These are phyloP conservation scores for Biscogniauxia sp. DNA, from an alignment of 2,329 filamentous ascomycete genomes.

Conservation along the genomic window DNA sequence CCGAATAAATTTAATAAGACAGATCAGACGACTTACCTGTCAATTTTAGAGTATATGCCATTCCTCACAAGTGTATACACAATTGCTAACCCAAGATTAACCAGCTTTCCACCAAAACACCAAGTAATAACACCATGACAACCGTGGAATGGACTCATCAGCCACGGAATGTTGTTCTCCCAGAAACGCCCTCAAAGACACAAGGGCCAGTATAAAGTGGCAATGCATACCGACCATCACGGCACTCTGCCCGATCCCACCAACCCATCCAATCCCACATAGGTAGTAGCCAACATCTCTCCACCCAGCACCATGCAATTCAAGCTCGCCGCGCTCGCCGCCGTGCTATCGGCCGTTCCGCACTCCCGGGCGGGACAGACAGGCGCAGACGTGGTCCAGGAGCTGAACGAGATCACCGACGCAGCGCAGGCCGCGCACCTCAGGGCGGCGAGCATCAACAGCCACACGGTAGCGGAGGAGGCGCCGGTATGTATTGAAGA, in stretches of 20 bases:
- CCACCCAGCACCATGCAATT: not conserved
- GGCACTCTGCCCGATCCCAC: not conserved
- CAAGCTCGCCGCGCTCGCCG: not conserved
- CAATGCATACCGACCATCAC: not conserved
- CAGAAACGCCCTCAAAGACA: not conserved
- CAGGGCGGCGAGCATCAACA: not conserved
- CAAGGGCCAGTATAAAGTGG: not conserved
- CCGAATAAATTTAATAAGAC: too few relatives aligned
- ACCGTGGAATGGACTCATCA: not conserved
- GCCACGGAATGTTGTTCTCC: not conserved
- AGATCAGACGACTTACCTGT: not conserved
- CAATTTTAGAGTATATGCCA: not conserved
- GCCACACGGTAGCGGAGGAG: not conserved
- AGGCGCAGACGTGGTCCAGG: not conserved
- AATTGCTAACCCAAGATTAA: not conserved
- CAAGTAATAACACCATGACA: not conserved
- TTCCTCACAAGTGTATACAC: not conserved
- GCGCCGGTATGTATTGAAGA: not conserved
- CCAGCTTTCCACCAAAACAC: not conserved
- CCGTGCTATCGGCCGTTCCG: not conserved
- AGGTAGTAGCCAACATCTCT: not conserved
- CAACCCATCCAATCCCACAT: not conserved
- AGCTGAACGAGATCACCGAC: not conserved
- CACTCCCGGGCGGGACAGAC: not conserved
- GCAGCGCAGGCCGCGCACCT: not conserved